Evolutionary conservation across 768 basidiomycete genomes (phyloP).

Genomic region (Xerocomellus intermedius): DNA sequence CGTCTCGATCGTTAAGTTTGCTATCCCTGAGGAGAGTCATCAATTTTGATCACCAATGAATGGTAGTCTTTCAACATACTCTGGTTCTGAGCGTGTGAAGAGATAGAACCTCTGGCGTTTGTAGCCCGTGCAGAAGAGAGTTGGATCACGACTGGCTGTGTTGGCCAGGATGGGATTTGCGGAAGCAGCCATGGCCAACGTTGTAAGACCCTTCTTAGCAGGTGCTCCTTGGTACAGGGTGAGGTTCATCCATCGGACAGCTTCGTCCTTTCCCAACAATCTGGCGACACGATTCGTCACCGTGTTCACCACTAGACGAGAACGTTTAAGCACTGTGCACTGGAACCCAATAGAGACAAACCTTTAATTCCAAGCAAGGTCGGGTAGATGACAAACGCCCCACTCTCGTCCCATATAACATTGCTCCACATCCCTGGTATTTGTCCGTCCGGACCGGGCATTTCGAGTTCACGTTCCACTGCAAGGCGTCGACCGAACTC

Average conservation of each 20-base stretch:
- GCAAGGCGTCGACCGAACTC: slow-evolving; percentile 98
- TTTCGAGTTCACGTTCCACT: slow-evolving; percentile 86
- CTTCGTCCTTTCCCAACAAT: slow-evolving; percentile 91
- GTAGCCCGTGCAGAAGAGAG: slow-evolving; percentile 89
- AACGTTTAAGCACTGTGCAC: not conserved
- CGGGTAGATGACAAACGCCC: slow-evolving; percentile 91
- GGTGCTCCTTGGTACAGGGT: slow-evolving; percentile 93
- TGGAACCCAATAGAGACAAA: slow-evolving; percentile 32
- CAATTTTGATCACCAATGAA: not conserved
- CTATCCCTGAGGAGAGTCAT: slow-evolving; percentile 54
- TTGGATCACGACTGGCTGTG: slow-evolving; percentile 83
- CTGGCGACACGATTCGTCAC: slow-evolving; percentile 91
- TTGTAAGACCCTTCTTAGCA: slow-evolving; percentile 79
- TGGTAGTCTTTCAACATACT: slow-evolving; percentile 51
- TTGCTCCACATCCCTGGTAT: slow-evolving; percentile 80
- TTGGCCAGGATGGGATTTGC: slow-evolving; percentile 92
- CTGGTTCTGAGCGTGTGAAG: slow-evolving; percentile 88
- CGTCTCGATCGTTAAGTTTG: slow-evolving; percentile 87
- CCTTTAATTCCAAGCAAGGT: slow-evolving; percentile 95
- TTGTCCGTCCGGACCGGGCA: slow-evolving; percentile 70
- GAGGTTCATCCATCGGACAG: slow-evolving; percentile 84
- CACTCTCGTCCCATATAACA: slow-evolving; percentile 97
- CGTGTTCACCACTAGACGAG: slow-evolving; percentile 77
- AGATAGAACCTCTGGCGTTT: slow-evolving; percentile 93
- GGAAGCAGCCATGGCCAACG: slow-evolving; percentile 93